Evolutionary conservation across 805 yeast genomes (phyloP), one percentile per base, ranked within the genome.

Genomic region (Candida incommunis): DNA sequence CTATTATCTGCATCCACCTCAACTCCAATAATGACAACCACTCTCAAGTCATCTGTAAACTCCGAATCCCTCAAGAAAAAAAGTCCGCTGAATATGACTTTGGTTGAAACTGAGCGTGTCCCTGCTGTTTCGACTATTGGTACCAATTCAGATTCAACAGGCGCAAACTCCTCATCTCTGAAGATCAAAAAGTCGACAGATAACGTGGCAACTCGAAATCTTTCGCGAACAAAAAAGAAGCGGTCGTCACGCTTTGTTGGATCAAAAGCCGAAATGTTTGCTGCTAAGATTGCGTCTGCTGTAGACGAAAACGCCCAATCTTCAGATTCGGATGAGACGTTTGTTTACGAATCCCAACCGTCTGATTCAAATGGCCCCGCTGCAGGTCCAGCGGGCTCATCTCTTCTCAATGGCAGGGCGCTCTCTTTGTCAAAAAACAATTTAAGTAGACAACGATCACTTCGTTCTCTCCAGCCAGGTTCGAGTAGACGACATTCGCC

Each of bases 241-340:
- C 49, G 48, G 40, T 46, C 51, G 31, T 46, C 59, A 43, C 53
- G 53, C 23, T 60, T 58, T 4, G 56, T 64, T 3, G 74, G 85
- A 2, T 78, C 94, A 4, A 74, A 87, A 56, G 92, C 96, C 0
- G 97, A 88, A 57, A 76, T 86, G 48, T 92, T 92, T 62, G 97
- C 96, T 7, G 96, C 97, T 0, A 83, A 82, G 54, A 69, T 92
- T 49, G 97, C 96, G 5, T 80, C 86, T 46, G 97, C 97, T 1
- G 94, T 90, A 3, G 94, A 82, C 50, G 95, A 86, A 54, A 88
- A 77, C 40, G 85, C 82, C 49, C 57, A 61, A 24, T 77, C 82
- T 35, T 80, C 88, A 26, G 96, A 88, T 59, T 78, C 87, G 22
- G 95, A 88, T 53, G 98, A 92, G 60, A 86, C 95, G 1, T 90